Evolutionary conservation across 2,329 filamentous ascomycete species (phyloP), one percentile per base, ranked within the genome.

Genomic region (Cercospora canescens): DNA sequence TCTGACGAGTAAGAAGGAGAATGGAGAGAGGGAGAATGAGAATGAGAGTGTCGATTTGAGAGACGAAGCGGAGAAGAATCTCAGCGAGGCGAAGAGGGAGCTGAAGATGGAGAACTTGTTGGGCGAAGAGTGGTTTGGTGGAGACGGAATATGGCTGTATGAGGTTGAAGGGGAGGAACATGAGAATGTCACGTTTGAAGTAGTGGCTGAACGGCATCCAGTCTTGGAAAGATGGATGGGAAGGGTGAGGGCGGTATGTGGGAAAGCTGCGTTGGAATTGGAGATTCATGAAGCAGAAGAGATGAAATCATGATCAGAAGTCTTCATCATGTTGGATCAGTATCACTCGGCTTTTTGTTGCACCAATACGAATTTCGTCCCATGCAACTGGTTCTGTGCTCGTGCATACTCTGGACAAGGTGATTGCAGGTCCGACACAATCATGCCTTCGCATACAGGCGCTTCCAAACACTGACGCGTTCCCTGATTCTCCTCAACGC

Each of bases 121-220:
- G 77, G 85, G 83, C 1, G 74, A 80, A 21, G 82, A 87, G n/a
- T 93, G 85, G 77, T 92, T 91, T 82, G 85, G 86, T 3, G 79
- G 84, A 11, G 89, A 92, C 74, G 91, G 91, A 0, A 86, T 88
- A 41, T 93, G 90, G 90, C 88, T 80, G 72, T 94, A 91, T 32
- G 74, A 78, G 18, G 79, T 79, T 4, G 74, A 76, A 6, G 80
- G 77, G 6, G 76, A 78, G 54, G 77, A 73, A 16, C 76, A 72
- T 7, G 63, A 63, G 2, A 58, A 63, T 30, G 77, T 85, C 1
- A 78, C 87, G 3, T 89, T 91, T 70, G 77, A 81, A 39, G 85
- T 89, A 74, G 86, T 93, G 54, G 90, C 89, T 1, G 81, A 80
- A 41, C 84, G 86, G 28, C 91, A 94, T 78, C 91, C 91, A 39